These are phyloP conservation scores for Nephelium lappaceum DNA, from an alignment of 345 rosid genomes.

Conservation along the genomic window DNA sequence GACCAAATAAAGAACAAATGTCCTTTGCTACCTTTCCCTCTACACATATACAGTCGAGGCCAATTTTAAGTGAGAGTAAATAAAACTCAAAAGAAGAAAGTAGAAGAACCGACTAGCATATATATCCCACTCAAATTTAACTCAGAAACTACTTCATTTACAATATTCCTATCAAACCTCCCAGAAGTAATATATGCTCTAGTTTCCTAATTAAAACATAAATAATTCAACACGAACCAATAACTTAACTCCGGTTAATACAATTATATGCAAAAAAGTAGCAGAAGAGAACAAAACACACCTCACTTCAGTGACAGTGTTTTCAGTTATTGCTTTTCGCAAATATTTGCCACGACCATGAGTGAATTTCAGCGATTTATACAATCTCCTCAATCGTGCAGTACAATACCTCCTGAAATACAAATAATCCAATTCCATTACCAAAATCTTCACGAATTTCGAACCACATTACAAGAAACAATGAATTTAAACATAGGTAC, in stretches of 20 bases:
- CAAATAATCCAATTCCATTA: conserved; percentile 25
- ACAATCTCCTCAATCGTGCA: conserved; percentile 90
- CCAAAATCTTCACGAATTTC: background rate
- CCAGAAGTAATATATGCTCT: background rate
- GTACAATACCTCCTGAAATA: conserved; percentile 88
- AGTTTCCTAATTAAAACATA: background rate
- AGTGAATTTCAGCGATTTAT: conserved; percentile 90
- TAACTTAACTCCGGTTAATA: background rate
- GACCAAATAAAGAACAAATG: background rate
- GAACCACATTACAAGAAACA: background rate
- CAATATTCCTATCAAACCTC: background rate
- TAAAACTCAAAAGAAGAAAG: background rate
- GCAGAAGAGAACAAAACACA: conserved; percentile 20
- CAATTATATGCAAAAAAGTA: background rate
- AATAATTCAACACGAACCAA: background rate
- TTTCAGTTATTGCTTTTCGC: conserved; percentile 66
- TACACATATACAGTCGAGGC: background rate
- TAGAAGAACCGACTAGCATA: background rate
- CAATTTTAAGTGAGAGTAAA: background rate
- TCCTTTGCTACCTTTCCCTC: background rate
- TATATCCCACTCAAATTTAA: background rate
- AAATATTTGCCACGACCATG: conserved; percentile 95
- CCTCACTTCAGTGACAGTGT: conserved; percentile 95
- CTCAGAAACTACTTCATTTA: background rate
- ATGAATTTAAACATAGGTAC: background rate